Base-by-base conservation (phyloP, 306 rosid genomes). In the Heteromeles arbutifolia region DNA sequence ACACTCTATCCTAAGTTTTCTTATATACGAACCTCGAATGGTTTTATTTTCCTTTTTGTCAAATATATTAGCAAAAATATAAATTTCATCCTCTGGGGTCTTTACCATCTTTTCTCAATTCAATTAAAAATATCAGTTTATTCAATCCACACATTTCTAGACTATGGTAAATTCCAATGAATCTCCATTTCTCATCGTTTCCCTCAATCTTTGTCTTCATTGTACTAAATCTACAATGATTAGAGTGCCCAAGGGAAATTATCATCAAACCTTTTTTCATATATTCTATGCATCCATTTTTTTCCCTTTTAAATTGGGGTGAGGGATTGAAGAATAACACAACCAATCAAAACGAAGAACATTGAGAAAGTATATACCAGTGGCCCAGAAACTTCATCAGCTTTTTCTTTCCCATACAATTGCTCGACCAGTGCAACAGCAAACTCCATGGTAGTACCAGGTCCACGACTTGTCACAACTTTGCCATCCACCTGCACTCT, bases 401-500 rank as follows among this genome's bases (percentile, higher is more conserved):
- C 96, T 83, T 90, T 92, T 70, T 87, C 96, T 82, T 92, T 92
- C 75, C 97, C 97, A 65, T 75, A 89, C 86, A 95, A 77, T 77
- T 89, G 96, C 84, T 92, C 98, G 74, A 89, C 88, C 70, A 95
- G 77, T 0, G 90, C 88, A 85, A 92, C 80, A 4, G 87, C 83
- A 53, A 81, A 95, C 81, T 95, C 98, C 90, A 92, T 85, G 85
- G 96, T 89, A 57, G 98, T 95, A 70, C 97, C 98, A 26, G 96
- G 96, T 11, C 91, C 98, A 74, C 96, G 88, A 71, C 97, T 95
- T 44, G 98, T 92, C 74, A 92, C 92, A 69, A 86, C 92, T 77
- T 67, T 89, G 43, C 93, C 93, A 87, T 95, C 97, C 68, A 87
- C 61, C 75, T 92, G 97, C 72, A 95, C 98, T 84, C 94, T 87